These are phyloP conservation scores for Phyllosticta paracitricarpa DNA, from an alignment of 2,329 filamentous ascomycete species.

Conservation along the genomic window DNA sequence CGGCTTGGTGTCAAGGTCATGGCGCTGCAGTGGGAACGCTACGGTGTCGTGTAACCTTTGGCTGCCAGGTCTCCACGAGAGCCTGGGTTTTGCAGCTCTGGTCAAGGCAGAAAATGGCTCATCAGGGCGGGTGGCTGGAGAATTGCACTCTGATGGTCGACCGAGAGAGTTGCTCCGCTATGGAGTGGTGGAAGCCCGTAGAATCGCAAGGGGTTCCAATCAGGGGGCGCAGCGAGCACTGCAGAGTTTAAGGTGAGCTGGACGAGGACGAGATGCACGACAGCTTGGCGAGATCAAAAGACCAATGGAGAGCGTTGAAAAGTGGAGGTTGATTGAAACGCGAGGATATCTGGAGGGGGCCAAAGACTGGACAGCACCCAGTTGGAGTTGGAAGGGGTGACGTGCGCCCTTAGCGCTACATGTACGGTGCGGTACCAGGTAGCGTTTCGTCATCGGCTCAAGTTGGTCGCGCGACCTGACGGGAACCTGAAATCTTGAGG, in stretches of 20 bases:
- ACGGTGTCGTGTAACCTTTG: neutral
- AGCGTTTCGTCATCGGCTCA: slow-evolving; percentile 7
- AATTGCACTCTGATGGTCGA: too few relatives aligned
- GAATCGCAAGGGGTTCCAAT: too few relatives aligned
- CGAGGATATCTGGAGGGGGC: neutral
- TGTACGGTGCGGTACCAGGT: too few relatives aligned
- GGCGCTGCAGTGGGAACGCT: neutral
- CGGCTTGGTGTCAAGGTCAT: neutral
- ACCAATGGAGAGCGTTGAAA: neutral
- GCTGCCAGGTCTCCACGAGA: neutral
- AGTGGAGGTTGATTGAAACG: too few relatives aligned
- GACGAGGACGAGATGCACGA: neutral
- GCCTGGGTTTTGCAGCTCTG: neutral
- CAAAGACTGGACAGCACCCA: neutral
- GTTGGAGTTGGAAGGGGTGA: neutral
- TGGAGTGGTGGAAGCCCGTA: too few relatives aligned
- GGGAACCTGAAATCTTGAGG: neutral
- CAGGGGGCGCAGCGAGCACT: too few relatives aligned
- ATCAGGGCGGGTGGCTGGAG: too few relatives aligned
- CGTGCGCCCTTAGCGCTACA: slow-evolving; percentile 3
- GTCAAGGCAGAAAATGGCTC: too few relatives aligned
- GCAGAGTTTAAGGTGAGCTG: too few relatives aligned
- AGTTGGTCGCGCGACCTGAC: slow-evolving; percentile 7
- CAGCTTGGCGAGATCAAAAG: neutral
- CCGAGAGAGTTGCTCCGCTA: too few relatives aligned